Percentiles rank a stretch among this genome's conserved stretches.
phyloP scores from a whole-genome alignment of 139 green algal genomes.

The Chlamydomonas asymmetrica region DNA sequence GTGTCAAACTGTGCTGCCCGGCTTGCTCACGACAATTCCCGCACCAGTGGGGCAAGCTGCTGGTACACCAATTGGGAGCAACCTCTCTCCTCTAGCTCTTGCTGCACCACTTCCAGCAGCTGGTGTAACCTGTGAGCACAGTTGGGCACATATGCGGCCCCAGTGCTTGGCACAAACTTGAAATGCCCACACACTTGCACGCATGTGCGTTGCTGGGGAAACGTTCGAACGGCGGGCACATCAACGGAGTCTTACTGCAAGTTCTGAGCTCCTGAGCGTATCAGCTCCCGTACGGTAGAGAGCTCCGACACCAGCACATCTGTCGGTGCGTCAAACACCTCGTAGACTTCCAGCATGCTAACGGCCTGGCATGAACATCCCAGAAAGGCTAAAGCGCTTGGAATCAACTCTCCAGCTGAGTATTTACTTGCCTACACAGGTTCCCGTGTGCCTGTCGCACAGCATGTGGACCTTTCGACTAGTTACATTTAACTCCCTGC shows the following conservation, averaged over 20 bases:
- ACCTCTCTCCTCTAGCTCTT: conserved; percentile 45
- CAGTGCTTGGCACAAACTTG: not conserved
- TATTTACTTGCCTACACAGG: too few species aligned
- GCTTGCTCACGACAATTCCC: too few species aligned
- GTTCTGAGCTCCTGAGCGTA: too few species aligned
- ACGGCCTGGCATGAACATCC: not conserved
- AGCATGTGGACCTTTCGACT: too few species aligned
- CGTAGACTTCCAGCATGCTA: conserved; percentile 31
- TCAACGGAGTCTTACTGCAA: not conserved
- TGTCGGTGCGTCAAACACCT: conserved; percentile 42
- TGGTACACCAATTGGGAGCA: conserved; percentile 27
- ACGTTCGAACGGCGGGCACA: not conserved
- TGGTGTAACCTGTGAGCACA: not conserved
- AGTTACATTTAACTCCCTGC: too few species aligned
- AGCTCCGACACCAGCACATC: conserved; percentile 32
- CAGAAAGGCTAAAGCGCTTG: too few species aligned
- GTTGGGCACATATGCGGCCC: not conserved
- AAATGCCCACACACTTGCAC: not conserved
- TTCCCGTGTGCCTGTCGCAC: too few species aligned
- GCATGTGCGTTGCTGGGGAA: not conserved
- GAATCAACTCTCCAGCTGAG: too few species aligned
- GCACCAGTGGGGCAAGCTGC: conserved; percentile 33
- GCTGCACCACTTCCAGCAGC: conserved; percentile 23
- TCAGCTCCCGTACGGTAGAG: too few species aligned
- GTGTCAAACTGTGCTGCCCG: not conserved